Evolutionary conservation across 2,329 filamentous ascomycete species (phyloP), one percentile per base, ranked within the genome.

Genomic region (Penicillium rolfsii): DNA sequence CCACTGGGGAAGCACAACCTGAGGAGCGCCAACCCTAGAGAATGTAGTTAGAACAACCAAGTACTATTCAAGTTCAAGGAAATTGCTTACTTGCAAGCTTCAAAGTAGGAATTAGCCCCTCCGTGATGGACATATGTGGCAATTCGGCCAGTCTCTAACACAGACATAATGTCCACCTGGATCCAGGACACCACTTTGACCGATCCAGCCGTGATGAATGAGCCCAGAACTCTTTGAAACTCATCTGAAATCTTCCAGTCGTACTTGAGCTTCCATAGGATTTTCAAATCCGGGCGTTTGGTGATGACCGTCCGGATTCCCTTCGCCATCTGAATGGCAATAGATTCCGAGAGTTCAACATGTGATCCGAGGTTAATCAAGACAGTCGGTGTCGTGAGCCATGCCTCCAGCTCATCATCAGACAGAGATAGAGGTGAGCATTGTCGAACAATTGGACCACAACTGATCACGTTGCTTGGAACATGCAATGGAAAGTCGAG

Each of bases 331-430:
- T 68, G 24, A n/a, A 69, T 36, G 3, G 66, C 73, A 0, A 72
- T 67, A 3, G 74, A 68, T 0, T 71, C 66, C 4, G 75, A 67
- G 0, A 64, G 66, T 50, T 73, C 69, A 3, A 77, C 64, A 52
- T 70, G 72, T 0, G 81, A 80, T 0, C 83, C 83, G 1, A 84
- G 68, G 60, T 82, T 83, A 36, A 85, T 74, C n/a, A 82, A 75
- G 0, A 85, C 68, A 0, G 81, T 84, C 2, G 80, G 79, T 2
- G 70, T 66, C 0, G 67, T 62, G 3, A 84, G 71, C 83, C 83
- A 85, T 1, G 48, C 46, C 1, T 70, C 67, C 8, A 85, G 69
- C n/a, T 77, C 74, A 0, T 77, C 72, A 35, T 83, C 80, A 2
- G 76, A 70, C 16, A 77, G 70, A 12, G 68, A 50, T 0, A 83